A percentile compares a stretch with the other conserved stretches of the same genome.
These are phyloP conservation scores for Termitomyces sp. DNA, from an alignment of 768 basidiomycete species.

Conservation along the genomic window DNA sequence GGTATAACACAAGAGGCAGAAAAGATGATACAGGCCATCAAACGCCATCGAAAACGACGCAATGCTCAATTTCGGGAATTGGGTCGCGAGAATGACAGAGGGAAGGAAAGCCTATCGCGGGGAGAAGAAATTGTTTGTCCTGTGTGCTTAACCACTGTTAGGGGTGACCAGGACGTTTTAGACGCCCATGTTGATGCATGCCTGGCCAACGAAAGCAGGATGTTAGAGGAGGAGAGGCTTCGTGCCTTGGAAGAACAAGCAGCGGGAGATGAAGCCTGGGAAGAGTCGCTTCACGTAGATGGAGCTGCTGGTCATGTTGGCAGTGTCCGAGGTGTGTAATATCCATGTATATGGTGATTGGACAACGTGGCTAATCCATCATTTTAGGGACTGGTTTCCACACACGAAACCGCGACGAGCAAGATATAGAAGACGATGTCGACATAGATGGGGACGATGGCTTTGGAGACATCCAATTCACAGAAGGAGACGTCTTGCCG, in stretches of 20 bases:
- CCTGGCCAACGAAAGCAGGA: conserved; percentile 48
- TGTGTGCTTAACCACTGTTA: conserved; percentile 52
- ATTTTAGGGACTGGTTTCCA: conserved; percentile 68
- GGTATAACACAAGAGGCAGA: conserved; percentile 33
- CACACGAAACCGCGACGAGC: conserved; percentile 45
- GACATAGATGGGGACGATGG: conserved; percentile 75
- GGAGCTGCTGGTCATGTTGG: conserved; percentile 37
- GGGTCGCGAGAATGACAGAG: conserved; percentile 50
- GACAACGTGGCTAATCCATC: not conserved
- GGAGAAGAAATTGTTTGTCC: conserved; percentile 56
- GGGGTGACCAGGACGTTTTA: conserved; percentile 66
- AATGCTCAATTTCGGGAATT: conserved; percentile 63
- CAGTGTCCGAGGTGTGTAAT: conserved; percentile 38
- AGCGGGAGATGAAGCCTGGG: conserved; percentile 26
- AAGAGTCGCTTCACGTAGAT: conserved; percentile 18
- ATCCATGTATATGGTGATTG: not conserved
- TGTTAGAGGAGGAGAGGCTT: conserved; percentile 36
- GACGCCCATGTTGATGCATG: conserved; percentile 83
- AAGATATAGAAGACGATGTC: conserved; percentile 74
- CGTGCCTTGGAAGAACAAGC: conserved; percentile 24
- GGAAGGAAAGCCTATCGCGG: conserved; percentile 22
- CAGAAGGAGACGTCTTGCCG: conserved; percentile 61
- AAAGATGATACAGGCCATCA: conserved; percentile 58
- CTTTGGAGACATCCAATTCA: conserved; percentile 73
- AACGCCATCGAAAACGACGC: conserved; percentile 64